Evolutionary conservation across 202 grass and related monocot genomes (phyloP).

Genomic region (Eragrostis tef): DNA sequence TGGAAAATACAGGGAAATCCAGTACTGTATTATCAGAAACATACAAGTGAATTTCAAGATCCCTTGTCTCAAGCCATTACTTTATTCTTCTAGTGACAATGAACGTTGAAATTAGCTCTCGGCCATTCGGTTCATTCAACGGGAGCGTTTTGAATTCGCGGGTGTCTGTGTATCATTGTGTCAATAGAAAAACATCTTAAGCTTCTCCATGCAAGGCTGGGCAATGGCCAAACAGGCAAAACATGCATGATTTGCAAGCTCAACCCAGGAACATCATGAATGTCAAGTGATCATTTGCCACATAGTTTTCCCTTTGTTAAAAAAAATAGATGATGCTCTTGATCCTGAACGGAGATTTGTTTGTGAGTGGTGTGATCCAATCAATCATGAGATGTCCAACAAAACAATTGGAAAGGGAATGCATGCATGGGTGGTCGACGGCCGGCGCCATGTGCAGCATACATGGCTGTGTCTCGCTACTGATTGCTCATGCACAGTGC

Average conservation of each 20-base stretch:
- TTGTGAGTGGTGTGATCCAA: conserved; percentile 38
- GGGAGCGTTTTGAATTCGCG: neutral
- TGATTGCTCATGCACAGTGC: conserved; percentile 54
- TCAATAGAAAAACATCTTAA: neutral
- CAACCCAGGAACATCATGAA: conserved; percentile 10
- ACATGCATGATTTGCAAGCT: conserved; percentile 6
- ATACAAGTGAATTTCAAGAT: no score
- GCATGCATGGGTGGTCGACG: conserved; percentile 49
- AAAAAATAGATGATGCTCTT: conserved; percentile 5
- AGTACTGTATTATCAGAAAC: no score
- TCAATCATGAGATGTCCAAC: conserved; percentile 47
- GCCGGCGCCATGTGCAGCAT: conserved; percentile 53
- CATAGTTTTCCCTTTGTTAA: neutral
- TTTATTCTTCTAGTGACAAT: neutral
- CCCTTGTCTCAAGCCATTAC: neutral
- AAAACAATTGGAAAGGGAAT: neutral
- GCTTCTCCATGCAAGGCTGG: neutral
- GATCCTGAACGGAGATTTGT: conserved; percentile 39
- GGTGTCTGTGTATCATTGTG: neutral
- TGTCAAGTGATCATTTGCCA: neutral
- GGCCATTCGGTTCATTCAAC: neutral
- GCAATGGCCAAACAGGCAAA: neutral
- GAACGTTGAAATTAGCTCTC: neutral
- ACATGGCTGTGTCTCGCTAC: conserved; percentile 51
- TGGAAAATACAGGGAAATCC: no score